These are phyloP conservation scores for Daldinia bambusicola DNA, from an alignment of 495 filamentous ascomycete genomes.

Conservation along the genomic window DNA sequence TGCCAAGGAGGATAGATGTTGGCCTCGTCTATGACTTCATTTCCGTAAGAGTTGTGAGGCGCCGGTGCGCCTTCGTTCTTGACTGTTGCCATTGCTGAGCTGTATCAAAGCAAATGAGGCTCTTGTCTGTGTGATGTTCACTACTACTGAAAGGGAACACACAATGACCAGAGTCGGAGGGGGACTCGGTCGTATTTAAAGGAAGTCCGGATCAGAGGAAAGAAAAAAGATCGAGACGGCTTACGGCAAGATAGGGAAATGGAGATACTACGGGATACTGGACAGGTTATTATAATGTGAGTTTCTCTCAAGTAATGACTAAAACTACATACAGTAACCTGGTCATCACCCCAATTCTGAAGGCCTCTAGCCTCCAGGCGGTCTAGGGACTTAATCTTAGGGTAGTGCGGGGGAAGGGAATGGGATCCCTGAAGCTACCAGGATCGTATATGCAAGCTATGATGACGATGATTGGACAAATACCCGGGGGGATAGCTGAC, in stretches of 20 bases:
- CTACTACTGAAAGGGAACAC: slow-evolving; percentile 5
- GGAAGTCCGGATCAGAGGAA: slow-evolving; percentile 20
- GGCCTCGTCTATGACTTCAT: slow-evolving; percentile 25
- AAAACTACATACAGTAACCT: neutral
- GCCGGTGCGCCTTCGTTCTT: slow-evolving; percentile 17
- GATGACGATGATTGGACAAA: slow-evolving; percentile 26
- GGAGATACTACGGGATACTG: slow-evolving; percentile 1
- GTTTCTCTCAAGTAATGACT: slow-evolving; percentile 1
- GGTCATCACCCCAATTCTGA: slow-evolving; percentile 24
- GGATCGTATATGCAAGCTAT: slow-evolving; percentile 27
- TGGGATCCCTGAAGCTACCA: slow-evolving; percentile 28
- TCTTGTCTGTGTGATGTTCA: slow-evolving; percentile 23
- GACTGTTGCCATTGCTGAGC: slow-evolving; percentile 33
- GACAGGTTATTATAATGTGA: slow-evolving; percentile 26
- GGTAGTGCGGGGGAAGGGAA: slow-evolving; percentile 42
- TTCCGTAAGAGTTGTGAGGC: slow-evolving; percentile 13
- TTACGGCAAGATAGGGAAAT: neutral
- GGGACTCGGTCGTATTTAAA: slow-evolving; percentile 33
- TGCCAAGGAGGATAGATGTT: slow-evolving; percentile 51
- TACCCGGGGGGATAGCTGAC: slow-evolving; percentile 19
- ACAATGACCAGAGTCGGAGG: slow-evolving; percentile 26
- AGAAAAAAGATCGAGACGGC: neutral
- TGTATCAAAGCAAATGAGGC: slow-evolving; percentile 15
- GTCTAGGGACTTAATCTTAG: slow-evolving; percentile 29
- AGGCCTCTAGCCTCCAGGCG: slow-evolving; percentile 14